Evolutionary conservation across 129 eudicot species (phyloP).

Genomic region (Lactuca sativa): DNA sequence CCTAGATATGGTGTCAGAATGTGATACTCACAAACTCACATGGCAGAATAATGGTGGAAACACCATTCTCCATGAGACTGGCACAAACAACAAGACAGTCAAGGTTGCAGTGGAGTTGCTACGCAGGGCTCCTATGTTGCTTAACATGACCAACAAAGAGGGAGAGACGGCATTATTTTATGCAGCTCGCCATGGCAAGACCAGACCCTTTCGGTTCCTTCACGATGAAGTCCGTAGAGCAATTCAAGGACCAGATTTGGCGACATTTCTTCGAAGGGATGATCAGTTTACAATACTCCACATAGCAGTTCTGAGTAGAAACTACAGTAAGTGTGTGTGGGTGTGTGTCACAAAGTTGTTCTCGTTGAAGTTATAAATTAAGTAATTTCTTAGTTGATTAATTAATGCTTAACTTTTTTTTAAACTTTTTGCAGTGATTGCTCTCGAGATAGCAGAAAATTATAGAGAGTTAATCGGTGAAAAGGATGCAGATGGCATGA

Average conservation of each 20-base stretch:
- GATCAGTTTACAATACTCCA: slow-evolving; percentile 36
- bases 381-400: background rate
- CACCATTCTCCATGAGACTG: slow-evolving; percentile 40
- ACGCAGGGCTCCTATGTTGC: slow-evolving; percentile 25
- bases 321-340: slow-evolving; percentile 26
- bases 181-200: slow-evolving; percentile 40
- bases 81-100: slow-evolving; percentile 12
- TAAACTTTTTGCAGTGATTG: slow-evolving; percentile 36
- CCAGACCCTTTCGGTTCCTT: slow-evolving; percentile 22
- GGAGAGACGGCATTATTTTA: slow-evolving; percentile 40
- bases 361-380: background rate
- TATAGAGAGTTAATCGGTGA: slow-evolving; percentile 15
- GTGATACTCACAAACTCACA: slow-evolving; percentile 2
- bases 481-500: slow-evolving; percentile 31
- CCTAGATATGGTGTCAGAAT: slow-evolving; percentile 10
- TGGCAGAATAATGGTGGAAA: slow-evolving; percentile 16
- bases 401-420: background rate
- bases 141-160: slow-evolving; percentile 20
- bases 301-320: slow-evolving; percentile 28
- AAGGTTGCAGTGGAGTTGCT: slow-evolving; percentile 20
- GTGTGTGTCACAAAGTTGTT: background rate
- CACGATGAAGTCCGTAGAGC: slow-evolving; percentile 14
- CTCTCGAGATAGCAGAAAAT: slow-evolving; percentile 21
- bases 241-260: background rate
- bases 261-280: slow-evolving; percentile 14